Evolutionary conservation across 352 stramenopile species (phyloP), one percentile per base, ranked within the genome.

Genomic region (Globisporangium cystogenes): DNA sequence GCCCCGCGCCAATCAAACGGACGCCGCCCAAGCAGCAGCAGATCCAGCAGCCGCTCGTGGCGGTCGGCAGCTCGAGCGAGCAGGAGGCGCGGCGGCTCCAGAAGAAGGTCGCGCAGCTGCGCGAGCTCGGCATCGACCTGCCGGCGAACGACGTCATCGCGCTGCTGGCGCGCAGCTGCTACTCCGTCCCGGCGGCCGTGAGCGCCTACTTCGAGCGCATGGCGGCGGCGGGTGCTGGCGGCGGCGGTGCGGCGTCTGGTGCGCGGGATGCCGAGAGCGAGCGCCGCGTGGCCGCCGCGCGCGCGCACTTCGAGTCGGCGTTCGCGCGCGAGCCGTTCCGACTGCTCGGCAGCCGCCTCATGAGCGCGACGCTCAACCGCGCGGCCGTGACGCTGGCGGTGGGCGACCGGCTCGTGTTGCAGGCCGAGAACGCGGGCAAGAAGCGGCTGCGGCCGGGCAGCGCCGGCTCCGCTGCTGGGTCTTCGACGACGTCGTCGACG

Each of bases 31-130:
- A 63, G 43, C 55, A 39, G 43, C 55, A 39, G 15, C 26, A 57
- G 36, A 62, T 74, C 46, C 60, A 70, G 41, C 67, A 77, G 27
- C 52, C 86, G 48, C 61, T 88, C 27, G 63, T 70, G 5, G 64
- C 66, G 0, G 76, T 91, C 24, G 81, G 81, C 45, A 90, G 72
- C 57, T 88, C 76, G 6, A 65, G 57, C 3, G 78, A 87, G 40
- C 68, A 87, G 48, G 83, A 90, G 39, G 65, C 72, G 26, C 62
- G 76, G 48, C 65, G 69, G 18, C 49, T 92, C 3, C 52, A 74
- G 27, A 81, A 76, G 55, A 94, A 94, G 60, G 41, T 91, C 37
- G 56, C 76, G 49, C 81, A 94, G 64, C 72, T 94, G 48, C 74
- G 70, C 23, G 83, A 92, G 39, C 59, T 94, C 4, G 79, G 83